Base-by-base conservation (phyloP, 257 asterid genomes). In the Solanum phureja region DNA sequence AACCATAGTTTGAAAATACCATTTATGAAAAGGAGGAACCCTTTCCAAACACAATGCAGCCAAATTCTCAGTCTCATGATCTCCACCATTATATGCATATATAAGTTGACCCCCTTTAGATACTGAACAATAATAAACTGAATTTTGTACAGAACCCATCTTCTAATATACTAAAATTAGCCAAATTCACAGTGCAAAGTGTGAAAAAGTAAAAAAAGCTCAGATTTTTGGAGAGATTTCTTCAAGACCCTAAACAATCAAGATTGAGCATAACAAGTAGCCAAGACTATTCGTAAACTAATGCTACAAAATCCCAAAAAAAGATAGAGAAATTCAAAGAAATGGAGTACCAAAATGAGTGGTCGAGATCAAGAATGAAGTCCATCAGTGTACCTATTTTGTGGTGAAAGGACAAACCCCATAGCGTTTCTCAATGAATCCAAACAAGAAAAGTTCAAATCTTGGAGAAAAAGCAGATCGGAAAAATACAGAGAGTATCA, bases 21-120 rank as follows among this genome's bases (percentile, higher is more conserved):
- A 96, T 69, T 87, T 89, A 89, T 95, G 98, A 86, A 88, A 92
- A 64, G 96, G 93, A 58, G 98, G 98, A 82, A 93, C 90, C 86
- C 29, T 85, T 91, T 94, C 95, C 92, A 96, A 86, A 91, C 98
- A 96, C 86, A 90, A 72, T 46, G 90, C 90, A 38, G 98, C 98
- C 90, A 93, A 84, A 31, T 86, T 88, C 89, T 94, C 98, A 29
- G 90, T 88, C 88, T 93, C 98, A 2, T 89, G 91, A 87, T 86
- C 91, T 31, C 93, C 95, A 79, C 87, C 90, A 38, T 81, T 91
- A 84, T 94, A 93, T 52, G 89, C 89, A 89, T 93, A 91, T 21
- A 94, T 31, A 56, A 90, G 69, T 82, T 88, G 90, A 62, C 94
- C 95, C 5, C 90, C 94, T 91, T 91, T 94, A 77, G 93, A 93